Evolutionary conservation across 345 rosid species (phyloP).

Genomic region (Hibiscus syriacus): DNA sequence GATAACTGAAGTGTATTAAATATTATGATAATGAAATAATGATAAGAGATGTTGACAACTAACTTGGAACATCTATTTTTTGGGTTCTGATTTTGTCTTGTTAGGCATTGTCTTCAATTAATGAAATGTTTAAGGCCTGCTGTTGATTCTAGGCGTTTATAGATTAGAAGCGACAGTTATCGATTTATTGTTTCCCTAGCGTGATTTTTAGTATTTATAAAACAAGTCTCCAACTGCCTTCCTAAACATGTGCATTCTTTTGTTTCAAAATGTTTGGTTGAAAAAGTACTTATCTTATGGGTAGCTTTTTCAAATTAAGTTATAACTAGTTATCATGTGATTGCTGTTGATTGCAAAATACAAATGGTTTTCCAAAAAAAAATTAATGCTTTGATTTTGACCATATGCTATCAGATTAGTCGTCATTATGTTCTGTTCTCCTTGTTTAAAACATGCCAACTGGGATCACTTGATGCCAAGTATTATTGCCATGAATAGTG

Average conservation of each 20-base stretch:
- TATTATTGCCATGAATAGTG: neutral
- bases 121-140: constrained; percentile 12
- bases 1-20: neutral
- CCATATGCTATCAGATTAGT: neutral
- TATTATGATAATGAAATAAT: neutral
- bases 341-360: too few species aligned
- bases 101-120: neutral
- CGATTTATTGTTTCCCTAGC: constrained; percentile 19
- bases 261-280: too few species aligned
- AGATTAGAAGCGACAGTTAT: constrained; percentile 14
- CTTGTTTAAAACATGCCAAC: neutral
- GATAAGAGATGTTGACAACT: neutral
- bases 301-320: too few species aligned
- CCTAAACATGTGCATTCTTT: too few species aligned
- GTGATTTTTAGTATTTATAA: neutral
- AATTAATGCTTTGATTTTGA: too few species aligned
- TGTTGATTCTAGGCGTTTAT: constrained; percentile 15
- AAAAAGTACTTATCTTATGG: too few species aligned
- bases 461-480: neutral
- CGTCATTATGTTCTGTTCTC: neutral
- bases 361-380: too few species aligned
- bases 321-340: neutral
- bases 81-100: neutral
- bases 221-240: too few species aligned
- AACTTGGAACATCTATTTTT: neutral